Base-by-base conservation (phyloP, 768 basidiomycete genomes). In the Kwoniella newhampshirensis region DNA sequence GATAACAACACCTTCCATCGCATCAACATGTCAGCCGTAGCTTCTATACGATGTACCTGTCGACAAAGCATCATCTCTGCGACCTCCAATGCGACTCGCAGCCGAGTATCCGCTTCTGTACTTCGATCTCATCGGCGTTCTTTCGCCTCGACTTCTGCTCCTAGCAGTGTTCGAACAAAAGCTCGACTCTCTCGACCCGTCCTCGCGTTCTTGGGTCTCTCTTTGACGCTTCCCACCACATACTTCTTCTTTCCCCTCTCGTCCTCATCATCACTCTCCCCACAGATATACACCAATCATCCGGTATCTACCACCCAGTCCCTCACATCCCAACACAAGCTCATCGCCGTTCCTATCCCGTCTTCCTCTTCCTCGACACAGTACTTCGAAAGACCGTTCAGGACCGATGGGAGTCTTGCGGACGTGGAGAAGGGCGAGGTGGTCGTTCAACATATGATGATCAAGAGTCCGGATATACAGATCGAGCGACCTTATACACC, bases 401-500 rank as follows among this genome's bases (percentile, higher is more conserved):
- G 42, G 30, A 18, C 18, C 30, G 57, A 55, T 35, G 46, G 37
- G 18, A 47, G n/a, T 41, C 25, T 37, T 13, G 40, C 30, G 2
- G 37, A 49, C 21, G 26, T 12, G n/a, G 45, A 51, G 12, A 20
- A 44, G n/a, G 45, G 47, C 12, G 54, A 51, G 49, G 37, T 74
- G 2, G 62, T 62, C 13, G 56, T 76, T n/a, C 67, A 71, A 26
- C 75, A 76, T 64, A 58, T 76, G 20, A 70, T 65, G 63, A 54
- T 76, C 8, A 74, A 74, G 36, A 64, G 51, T 27, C 73, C 73
- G 28, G 67, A 68, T 62, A 57, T 76, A 12, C 70, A 71, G 61
- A 73, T 76, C 50, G 75, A 76, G 36, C 25, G 75, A 28, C 71
- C 73, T 3, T 74, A 76, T 64, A 76, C 75, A 8, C 71, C 68